Percentiles rank a stretch among this genome's conserved stretches.
These are phyloP conservation scores for Martiniozyma abietophila DNA, from an alignment of 805 yeast species.

Conservation along the genomic window DNA sequence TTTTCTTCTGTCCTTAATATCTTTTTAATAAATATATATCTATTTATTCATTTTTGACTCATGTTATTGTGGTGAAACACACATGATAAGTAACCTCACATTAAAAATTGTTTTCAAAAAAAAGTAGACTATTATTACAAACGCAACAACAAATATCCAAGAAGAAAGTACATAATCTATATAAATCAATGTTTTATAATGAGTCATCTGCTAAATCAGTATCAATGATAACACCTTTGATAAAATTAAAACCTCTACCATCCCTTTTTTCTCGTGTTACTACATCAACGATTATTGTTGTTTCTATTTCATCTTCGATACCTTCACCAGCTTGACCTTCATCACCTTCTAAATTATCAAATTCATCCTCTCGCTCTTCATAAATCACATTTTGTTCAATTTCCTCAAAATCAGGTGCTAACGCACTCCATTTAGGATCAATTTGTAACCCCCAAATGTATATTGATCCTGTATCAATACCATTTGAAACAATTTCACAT, in stretches of 20 bases:
- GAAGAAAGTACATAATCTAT: no score
- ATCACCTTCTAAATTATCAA: slow-evolving; percentile 68
- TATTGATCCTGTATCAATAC: slow-evolving; percentile 74
- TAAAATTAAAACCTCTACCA: slow-evolving; percentile 61
- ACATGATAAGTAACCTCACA: no score
- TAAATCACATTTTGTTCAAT: slow-evolving; percentile 87
- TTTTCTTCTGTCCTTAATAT: background rate
- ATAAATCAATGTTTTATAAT: no score
- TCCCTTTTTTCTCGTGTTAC: slow-evolving; percentile 52
- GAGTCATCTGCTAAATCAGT: slow-evolving; percentile 10
- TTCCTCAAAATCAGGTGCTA: slow-evolving; percentile 94
- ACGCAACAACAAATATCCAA: no score
- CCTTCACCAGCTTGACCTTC: slow-evolving; percentile 32
- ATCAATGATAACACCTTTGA: slow-evolving; percentile 47
- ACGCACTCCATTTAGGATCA: slow-evolving; percentile 92
- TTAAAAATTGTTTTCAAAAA: no score
- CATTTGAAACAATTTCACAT: slow-evolving; percentile 73
- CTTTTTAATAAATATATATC: background rate
- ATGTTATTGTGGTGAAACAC: no score
- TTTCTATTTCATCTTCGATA: slow-evolving; percentile 55
- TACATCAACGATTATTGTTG: slow-evolving; percentile 55
- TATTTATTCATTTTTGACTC: background rate
- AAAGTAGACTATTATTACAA: no score
- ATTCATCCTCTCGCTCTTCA: slow-evolving; percentile 84
- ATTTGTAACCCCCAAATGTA: slow-evolving; percentile 75